Evolutionary conservation across 306 rosid species (phyloP).

Genomic region (Datisca glomerata): DNA sequence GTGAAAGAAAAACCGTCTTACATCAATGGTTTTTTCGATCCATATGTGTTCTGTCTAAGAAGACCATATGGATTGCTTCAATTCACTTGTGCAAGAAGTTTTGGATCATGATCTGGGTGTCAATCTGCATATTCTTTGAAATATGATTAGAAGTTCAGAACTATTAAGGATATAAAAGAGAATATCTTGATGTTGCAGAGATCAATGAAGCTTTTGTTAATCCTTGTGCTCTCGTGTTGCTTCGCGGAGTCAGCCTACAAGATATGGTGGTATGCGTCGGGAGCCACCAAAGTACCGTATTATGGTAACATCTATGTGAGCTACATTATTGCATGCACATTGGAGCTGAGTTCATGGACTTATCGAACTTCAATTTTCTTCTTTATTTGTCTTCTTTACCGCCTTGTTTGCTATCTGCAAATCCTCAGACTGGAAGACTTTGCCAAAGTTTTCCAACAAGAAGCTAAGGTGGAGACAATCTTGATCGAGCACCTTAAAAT

Average conservation of each 20-base stretch:
- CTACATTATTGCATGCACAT: slow-evolving; percentile 25
- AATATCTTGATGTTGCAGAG: slow-evolving; percentile 33
- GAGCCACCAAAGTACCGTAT: slow-evolving; percentile 47
- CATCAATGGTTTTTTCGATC: too few relatives aligned
- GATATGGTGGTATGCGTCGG: slow-evolving; percentile 84
- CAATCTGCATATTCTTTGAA: too few relatives aligned
- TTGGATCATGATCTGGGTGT: too few relatives aligned
- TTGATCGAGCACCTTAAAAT: slow-evolving; percentile 51
- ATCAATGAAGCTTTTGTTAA: slow-evolving; percentile 43
- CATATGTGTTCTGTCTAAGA: too few relatives aligned
- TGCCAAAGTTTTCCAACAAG: slow-evolving; percentile 44
- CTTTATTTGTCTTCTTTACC: slow-evolving; percentile 63
- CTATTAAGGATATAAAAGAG: too few relatives aligned
- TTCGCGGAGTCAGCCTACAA: slow-evolving; percentile 55
- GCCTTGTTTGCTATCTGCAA: slow-evolving; percentile 58
- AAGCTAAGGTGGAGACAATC: slow-evolving; percentile 57
- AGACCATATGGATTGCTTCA: too few relatives aligned
- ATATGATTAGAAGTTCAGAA: too few relatives aligned
- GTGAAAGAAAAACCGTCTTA: too few relatives aligned
- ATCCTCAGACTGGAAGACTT: slow-evolving; percentile 58
- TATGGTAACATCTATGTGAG: slow-evolving; percentile 45
- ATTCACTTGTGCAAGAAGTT: too few relatives aligned
- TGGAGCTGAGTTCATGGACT: slow-evolving; percentile 80
- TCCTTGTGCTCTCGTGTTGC: slow-evolving; percentile 49
- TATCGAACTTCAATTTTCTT: slow-evolving; percentile 80